These are phyloP conservation scores for Fraxinus greggii DNA, from an alignment of 305 asterid genomes.

Conservation along the genomic window DNA sequence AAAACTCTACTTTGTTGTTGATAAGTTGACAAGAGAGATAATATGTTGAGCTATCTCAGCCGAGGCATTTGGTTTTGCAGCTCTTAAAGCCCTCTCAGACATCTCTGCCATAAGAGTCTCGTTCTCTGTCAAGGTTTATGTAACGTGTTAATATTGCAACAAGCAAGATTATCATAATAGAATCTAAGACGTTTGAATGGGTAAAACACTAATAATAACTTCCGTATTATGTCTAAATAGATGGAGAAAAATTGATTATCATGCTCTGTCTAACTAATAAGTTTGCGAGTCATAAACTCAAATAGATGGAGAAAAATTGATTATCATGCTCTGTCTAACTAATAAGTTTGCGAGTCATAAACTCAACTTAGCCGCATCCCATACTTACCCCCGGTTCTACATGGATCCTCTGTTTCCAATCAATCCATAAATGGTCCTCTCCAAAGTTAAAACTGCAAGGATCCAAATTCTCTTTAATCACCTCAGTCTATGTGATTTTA, in stretches of 20 bases:
- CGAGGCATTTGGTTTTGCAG: slow-evolving; percentile 52
- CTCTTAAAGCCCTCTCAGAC: slow-evolving; percentile 52
- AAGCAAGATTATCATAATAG: not conserved
- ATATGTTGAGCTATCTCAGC: slow-evolving; percentile 42
- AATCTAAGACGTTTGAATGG: not conserved
- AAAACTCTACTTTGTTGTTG: slow-evolving; percentile 14
- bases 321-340: not conserved
- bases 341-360: not conserved
- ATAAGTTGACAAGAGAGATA: slow-evolving; percentile 34
- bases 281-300: not conserved
- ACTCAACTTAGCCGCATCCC: not conserved
- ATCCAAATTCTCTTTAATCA: not conserved
- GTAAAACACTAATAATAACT: not conserved
- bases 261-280: not conserved
- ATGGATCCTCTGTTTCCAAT: not conserved
- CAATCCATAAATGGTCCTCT: not conserved
- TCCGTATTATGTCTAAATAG: not conserved
- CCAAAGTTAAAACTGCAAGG: not conserved
- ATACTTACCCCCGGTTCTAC: not conserved
- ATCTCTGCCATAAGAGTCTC: slow-evolving; percentile 39
- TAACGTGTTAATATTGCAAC: not conserved
- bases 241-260: not conserved
- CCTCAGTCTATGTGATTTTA: not conserved
- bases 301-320: too few relatives aligned
- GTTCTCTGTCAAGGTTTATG: slow-evolving; percentile 29